These are phyloP conservation scores for Chrysosphaeria jannelii DNA, from an alignment of 2,329 filamentous ascomycete genomes.

Conservation along the genomic window DNA sequence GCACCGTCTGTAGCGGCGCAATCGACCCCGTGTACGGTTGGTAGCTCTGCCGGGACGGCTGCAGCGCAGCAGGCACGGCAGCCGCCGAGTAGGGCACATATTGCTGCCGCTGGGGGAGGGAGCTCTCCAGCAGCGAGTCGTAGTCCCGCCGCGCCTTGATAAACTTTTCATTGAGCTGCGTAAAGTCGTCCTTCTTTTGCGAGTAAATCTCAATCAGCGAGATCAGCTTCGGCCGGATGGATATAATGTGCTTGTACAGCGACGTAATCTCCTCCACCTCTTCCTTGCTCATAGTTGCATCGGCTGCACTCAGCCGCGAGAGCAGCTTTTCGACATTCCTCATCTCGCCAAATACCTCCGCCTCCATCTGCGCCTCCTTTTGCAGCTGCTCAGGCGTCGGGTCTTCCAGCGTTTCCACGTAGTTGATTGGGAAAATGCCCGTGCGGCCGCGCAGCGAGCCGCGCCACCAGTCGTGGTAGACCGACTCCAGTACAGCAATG, in stretches of 20 bases:
- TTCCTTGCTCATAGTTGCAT: constrained; percentile 48
- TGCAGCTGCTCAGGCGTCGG: constrained; percentile 85
- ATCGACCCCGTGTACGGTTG: too few relatives aligned
- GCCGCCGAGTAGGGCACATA: constrained; percentile 36
- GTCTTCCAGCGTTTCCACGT: constrained; percentile 89
- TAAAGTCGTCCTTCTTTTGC: constrained; percentile 98
- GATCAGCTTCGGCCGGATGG: constrained; percentile 87
- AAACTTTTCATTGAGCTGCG: constrained; percentile 95
- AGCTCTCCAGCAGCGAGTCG: constrained; percentile 79
- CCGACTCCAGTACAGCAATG: constrained; percentile 87
- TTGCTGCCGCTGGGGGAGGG: constrained; percentile 67
- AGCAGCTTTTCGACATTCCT: constrained; percentile 41
- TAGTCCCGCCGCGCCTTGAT: constrained; percentile 96
- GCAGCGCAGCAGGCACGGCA: constrained; percentile 12
- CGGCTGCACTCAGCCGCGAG: constrained; percentile 68
- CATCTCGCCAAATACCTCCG: constrained; percentile 32
- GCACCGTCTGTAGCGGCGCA: too few relatives aligned
- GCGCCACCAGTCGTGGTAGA: constrained; percentile 99
- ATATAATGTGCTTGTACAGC: constrained; percentile 73
- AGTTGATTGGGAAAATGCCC: constrained; percentile 94
- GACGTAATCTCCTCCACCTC: constrained; percentile 94
- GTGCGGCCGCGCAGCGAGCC: constrained; percentile 81
- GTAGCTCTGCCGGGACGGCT: too few relatives aligned
- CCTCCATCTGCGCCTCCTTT: constrained; percentile 85
- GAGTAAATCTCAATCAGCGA: constrained; percentile 97